Evolutionary conservation across 305 asterid species (phyloP).

Genomic region (Fraxinus sp.): DNA sequence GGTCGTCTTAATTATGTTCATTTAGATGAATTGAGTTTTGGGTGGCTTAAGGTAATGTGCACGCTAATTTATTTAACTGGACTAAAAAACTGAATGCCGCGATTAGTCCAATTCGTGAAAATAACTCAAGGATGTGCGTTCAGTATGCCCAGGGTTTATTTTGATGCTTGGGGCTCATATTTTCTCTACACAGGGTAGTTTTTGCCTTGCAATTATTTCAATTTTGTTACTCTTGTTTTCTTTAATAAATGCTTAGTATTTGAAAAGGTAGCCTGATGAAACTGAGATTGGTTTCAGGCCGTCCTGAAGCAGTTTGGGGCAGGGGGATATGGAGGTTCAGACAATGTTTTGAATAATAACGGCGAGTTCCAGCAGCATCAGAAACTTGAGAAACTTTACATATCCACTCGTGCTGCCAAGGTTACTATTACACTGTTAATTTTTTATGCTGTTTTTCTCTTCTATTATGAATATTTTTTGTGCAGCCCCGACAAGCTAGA

Average conservation of each 20-base stretch:
- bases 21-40: conserved; percentile 13
- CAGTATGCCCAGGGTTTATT: conserved; percentile 1
- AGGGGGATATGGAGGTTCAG: conserved; percentile 78
- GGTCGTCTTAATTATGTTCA: conserved; percentile 1
- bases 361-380: conserved; percentile 92
- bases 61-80: conserved; percentile 1
- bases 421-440: conserved; percentile 29
- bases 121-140: conserved; percentile 13
- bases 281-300: conserved; percentile 53
- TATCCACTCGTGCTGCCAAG: conserved; percentile 99
- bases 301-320: conserved; percentile 92
- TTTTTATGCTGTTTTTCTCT: not conserved
- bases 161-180: conserved; percentile 14
- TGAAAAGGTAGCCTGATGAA: conserved; percentile 5
- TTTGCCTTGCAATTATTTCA: conserved; percentile 3
- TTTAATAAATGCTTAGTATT: conserved; percentile 17
- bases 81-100: not conserved
- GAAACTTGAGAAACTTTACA: conserved; percentile 89
- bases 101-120: not conserved
- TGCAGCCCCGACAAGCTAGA: not conserved
- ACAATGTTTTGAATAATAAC: conserved; percentile 64
- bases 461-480: not conserved
- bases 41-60: not conserved
- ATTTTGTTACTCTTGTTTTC: not conserved
- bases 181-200: conserved; percentile 5